Conservation (phyloP, 78 protist genomes). For the Mastigamoeba balamuthi region DNA sequence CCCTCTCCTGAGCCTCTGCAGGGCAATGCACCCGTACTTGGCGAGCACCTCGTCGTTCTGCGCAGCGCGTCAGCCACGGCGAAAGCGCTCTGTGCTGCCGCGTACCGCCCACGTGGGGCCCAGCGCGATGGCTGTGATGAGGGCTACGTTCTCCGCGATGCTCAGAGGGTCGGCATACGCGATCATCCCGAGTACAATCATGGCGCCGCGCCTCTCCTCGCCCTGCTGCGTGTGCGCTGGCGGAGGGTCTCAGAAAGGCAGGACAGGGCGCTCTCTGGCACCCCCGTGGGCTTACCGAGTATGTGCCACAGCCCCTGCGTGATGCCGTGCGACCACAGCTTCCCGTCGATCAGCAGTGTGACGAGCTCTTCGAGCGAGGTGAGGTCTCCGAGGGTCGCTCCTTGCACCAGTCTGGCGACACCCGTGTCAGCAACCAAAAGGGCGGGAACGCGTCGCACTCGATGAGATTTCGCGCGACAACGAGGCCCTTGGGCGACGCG, state of each 20-base stretch:
- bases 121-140: neutral
- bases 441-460: neutral
- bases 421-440: neutral
- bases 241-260: neutral
- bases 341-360: neutral
- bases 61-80: neutral
- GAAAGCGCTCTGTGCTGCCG: neutral
- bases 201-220: conserved; percentile 27
- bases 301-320: conserved; percentile 51
- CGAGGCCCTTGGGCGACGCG: neutral
- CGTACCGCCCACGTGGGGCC: conserved; percentile 3
- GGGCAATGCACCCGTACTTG: conserved; percentile 14
- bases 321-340: neutral
- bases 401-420: conserved; percentile 10
- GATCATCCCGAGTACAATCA: conserved; percentile 15
- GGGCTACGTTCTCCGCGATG: neutral
- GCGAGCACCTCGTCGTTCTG: conserved; percentile 6
- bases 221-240: neutral
- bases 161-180: neutral
- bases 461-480: neutral
- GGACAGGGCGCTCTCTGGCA: neutral
- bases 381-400: conserved; percentile 33
- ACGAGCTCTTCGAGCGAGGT: conserved; percentile 56
- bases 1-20: conserved; percentile 19
- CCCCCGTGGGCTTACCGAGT: neutral